Conservation (phyloP, 2,329 filamentous ascomycete species). For the Colletotrichum sp. region DNA sequence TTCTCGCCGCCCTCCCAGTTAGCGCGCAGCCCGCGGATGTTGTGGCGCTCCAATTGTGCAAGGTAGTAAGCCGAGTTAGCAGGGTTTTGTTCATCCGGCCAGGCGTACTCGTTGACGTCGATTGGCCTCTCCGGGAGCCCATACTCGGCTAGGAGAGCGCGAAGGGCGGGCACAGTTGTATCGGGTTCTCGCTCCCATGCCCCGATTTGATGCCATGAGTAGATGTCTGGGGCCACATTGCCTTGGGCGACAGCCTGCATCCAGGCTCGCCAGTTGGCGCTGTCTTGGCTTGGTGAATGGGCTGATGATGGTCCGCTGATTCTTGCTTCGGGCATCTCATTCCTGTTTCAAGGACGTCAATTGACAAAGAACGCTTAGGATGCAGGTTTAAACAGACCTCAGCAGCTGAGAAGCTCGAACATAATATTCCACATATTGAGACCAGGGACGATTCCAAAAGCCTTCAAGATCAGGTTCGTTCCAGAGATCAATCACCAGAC, state of each 20-base stretch:
- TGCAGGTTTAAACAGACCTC: accelerated
- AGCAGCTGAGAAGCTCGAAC: neutral
- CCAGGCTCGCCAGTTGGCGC: neutral
- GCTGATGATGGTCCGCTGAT: neutral
- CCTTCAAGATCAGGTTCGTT: neutral
- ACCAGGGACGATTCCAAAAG: neutral
- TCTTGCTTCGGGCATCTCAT: neutral
- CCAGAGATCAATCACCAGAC: neutral
- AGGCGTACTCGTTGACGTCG: constrained; percentile 56
- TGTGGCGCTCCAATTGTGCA: constrained; percentile 47
- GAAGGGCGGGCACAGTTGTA: constrained; percentile 19
- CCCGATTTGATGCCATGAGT: neutral
- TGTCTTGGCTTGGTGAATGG: neutral
- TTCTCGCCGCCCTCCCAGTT: constrained; percentile 47
- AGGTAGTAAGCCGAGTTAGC: constrained; percentile 49
- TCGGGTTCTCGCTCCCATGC: neutral
- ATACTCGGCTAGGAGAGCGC: constrained; percentile 29
- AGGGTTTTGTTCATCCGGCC: constrained; percentile 43
- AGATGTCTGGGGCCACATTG: neutral
- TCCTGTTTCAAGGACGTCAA: neutral
- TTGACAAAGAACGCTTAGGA: neutral
- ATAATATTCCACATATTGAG: neutral
- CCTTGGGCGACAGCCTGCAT: neutral
- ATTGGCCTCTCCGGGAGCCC: constrained; percentile 37
- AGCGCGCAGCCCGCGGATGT: constrained; percentile 45